Percentiles rank a stretch among this genome's conserved stretches.
Evolutionary conservation across 768 basidiomycete species (phyloP).

Genomic region (Rhizopogon rudus): DNA sequence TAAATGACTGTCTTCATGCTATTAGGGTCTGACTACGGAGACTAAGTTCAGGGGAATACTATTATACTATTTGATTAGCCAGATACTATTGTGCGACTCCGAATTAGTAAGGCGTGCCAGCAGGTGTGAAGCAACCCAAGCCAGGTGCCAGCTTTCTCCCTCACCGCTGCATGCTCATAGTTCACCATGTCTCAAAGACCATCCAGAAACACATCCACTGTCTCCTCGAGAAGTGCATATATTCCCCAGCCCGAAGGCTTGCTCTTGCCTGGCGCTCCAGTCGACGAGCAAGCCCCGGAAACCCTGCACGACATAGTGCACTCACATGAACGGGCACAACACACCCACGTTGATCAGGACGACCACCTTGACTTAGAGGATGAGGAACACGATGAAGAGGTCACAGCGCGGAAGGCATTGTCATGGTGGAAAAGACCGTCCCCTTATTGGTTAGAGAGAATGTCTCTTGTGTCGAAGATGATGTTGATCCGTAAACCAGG

Average conservation of each 20-base stretch:
- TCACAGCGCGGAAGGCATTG: slow-evolving; percentile 23
- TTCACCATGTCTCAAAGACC: slow-evolving; percentile 14
- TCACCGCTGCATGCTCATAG: neutral
- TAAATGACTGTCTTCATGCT: no score
- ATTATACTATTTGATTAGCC: no score
- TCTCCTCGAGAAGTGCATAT: slow-evolving; percentile 14
- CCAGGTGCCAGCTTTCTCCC: no score
- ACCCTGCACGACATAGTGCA: slow-evolving; percentile 42
- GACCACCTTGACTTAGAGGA: slow-evolving; percentile 19
- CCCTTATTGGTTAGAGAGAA: slow-evolving; percentile 55
- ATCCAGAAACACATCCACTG: slow-evolving; percentile 15
- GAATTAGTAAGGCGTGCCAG: neutral
- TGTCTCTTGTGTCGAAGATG: neutral
- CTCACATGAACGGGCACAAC: slow-evolving; percentile 31
- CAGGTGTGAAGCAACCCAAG: no score
- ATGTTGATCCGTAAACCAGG: slow-evolving; percentile 36
- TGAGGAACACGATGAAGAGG: slow-evolving; percentile 22
- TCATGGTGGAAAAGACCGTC: slow-evolving; percentile 81
- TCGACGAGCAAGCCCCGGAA: slow-evolving; percentile 43
- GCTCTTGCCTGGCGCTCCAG: slow-evolving; percentile 39
- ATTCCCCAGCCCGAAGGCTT: slow-evolving; percentile 28
- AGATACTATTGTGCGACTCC: neutral
- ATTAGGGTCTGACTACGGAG: neutral
- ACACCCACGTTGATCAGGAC: slow-evolving; percentile 23
- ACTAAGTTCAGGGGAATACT: no score